A percentile compares a stretch with the other conserved stretches of the same genome.
Evolutionary conservation across 768 basidiomycete species (phyloP).

Genomic region (Auricularia heimuer): DNA sequence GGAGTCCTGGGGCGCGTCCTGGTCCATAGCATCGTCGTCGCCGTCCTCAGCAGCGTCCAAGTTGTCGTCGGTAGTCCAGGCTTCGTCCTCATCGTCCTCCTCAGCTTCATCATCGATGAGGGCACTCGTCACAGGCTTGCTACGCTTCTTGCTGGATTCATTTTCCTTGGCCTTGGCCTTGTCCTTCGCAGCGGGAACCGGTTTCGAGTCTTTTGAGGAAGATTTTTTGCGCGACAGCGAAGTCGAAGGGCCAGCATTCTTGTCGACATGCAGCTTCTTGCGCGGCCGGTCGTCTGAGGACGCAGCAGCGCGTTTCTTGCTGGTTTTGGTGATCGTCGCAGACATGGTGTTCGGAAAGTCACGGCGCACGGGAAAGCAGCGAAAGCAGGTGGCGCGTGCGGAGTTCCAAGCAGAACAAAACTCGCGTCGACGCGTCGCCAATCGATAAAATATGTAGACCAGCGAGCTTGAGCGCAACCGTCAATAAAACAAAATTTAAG

Average conservation of each 20-base stretch:
- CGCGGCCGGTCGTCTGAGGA: neutral
- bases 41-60: conserved; percentile 23
- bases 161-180: neutral
- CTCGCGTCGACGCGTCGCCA: too few relatives aligned
- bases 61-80: conserved; percentile 22
- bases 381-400: too few relatives aligned
- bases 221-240: conserved; percentile 1
- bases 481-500: too few relatives aligned
- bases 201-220: neutral
- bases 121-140: conserved; percentile 43
- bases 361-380: too few relatives aligned
- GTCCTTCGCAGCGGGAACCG: neutral
- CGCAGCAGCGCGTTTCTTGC: neutral
- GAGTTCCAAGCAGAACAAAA: too few relatives aligned
- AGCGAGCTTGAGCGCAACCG: too few relatives aligned
- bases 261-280: neutral
- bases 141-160: conserved; percentile 31
- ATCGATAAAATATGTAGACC: too few relatives aligned
- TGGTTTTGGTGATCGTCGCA: neutral
- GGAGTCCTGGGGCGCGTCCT: conserved; percentile 12
- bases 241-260: neutral
- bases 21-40: conserved; percentile 24
- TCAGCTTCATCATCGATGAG: conserved; percentile 27
- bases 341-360: neutral
- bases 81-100: conserved; percentile 29